Conservation (phyloP, 1,139 yeast genomes). For the Debaryomyces coudertii region DNA sequence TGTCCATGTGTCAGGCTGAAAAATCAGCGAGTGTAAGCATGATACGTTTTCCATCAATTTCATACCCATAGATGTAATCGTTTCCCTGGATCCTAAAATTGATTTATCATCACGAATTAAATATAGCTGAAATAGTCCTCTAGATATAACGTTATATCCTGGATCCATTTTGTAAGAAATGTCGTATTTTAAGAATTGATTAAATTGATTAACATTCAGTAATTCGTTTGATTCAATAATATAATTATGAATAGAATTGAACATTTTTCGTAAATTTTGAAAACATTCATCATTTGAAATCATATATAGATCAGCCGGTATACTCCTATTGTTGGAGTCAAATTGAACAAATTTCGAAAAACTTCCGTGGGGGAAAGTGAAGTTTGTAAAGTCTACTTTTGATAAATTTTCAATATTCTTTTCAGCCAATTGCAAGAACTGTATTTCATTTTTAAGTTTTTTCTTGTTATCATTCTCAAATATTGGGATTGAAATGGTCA, state of each 20-base stretch:
- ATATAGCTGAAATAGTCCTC: constrained; percentile 65
- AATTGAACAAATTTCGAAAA: constrained; percentile 55
- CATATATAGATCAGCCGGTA: constrained; percentile 49
- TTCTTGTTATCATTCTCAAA: constrained; percentile 17
- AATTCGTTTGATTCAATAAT: constrained; percentile 26
- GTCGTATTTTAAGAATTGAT: constrained; percentile 37
- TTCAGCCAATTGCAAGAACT: constrained; percentile 15
- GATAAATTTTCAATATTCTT: constrained; percentile 17
- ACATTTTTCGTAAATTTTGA: constrained; percentile 36
- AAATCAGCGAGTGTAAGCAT: constrained; percentile 28
- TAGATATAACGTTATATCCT: constrained; percentile 52
- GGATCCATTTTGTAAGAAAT: constrained; percentile 30
- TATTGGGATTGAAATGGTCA: constrained; percentile 25
- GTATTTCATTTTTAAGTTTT: background rate
- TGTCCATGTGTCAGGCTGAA: constrained; percentile 28
- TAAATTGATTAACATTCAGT: constrained; percentile 36
- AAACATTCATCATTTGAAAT: constrained; percentile 30
- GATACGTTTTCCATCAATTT: constrained; percentile 30
- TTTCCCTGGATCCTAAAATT: constrained; percentile 38
- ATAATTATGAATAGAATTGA: constrained; percentile 33
- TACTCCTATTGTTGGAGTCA: constrained; percentile 59
- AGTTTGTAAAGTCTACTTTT: constrained; percentile 11
- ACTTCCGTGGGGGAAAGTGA: constrained; percentile 31
- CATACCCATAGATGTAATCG: constrained; percentile 21
- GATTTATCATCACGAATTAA: constrained; percentile 63